phyloP scores from a whole-genome alignment of 2,329 filamentous ascomycete species.

The Zalaria obscura region DNA sequence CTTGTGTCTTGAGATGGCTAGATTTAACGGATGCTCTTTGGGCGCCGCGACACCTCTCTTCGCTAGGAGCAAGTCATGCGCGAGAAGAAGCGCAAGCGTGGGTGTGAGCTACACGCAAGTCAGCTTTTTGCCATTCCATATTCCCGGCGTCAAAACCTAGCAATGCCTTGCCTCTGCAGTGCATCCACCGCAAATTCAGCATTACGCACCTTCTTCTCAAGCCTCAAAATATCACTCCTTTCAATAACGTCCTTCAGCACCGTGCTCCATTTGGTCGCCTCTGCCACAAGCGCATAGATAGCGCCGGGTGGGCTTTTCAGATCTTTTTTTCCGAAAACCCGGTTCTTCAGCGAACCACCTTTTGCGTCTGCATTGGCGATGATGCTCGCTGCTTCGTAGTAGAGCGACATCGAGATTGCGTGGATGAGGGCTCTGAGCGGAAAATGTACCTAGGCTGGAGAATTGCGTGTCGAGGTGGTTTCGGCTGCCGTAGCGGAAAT shows the following conservation, averaged over 20 bases:
- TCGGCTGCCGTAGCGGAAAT: too few relatives aligned
- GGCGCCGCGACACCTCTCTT: constrained; percentile 75
- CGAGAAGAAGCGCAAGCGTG: constrained; percentile 62
- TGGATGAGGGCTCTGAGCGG: too few relatives aligned
- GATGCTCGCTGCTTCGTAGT: constrained; percentile 75
- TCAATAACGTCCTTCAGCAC: constrained; percentile 86
- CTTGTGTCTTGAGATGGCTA: constrained; percentile 67
- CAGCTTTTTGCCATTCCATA: too few relatives aligned
- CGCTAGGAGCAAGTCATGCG: constrained; percentile 72
- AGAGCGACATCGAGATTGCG: constrained; percentile 63
- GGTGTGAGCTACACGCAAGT: constrained; percentile 54
- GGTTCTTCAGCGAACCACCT: constrained; percentile 75
- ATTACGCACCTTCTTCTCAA: constrained; percentile 66
- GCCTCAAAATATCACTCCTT: constrained; percentile 55
- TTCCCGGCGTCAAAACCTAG: too few relatives aligned
- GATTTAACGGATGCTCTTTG: constrained; percentile 60
- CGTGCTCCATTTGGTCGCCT: constrained; percentile 80
- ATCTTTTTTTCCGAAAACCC: constrained; percentile 60
- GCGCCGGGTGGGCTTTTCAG: constrained; percentile 68
- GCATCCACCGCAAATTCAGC: not conserved
- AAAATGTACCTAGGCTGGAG: too few relatives aligned
- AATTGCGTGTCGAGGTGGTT: too few relatives aligned
- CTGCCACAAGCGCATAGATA: constrained; percentile 74
- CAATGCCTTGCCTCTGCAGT: not conserved
- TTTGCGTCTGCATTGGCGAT: constrained; percentile 48